Evolutionary conservation across 108 stramenopile species (phyloP).

Genomic region (Fragilaria radians): DNA sequence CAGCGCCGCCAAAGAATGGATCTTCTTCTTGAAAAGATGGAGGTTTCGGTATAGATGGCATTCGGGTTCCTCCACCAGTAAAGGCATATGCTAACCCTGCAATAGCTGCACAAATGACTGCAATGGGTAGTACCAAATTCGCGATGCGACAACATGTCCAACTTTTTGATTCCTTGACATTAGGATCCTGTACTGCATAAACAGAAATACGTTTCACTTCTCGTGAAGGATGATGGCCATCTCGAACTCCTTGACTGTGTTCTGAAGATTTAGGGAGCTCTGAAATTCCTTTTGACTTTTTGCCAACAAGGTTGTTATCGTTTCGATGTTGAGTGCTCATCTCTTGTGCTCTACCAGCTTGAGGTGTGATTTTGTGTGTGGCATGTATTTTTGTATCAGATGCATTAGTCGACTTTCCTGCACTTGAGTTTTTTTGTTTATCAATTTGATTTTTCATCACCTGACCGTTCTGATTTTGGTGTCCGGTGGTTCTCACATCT

Average conservation of each 20-base stretch:
- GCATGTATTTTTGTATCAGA: neutral
- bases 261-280: neutral
- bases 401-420: neutral
- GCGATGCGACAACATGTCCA: neutral
- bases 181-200: neutral
- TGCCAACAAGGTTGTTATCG: neutral
- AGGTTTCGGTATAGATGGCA: slow-evolving; percentile 38
- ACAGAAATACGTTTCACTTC: neutral
- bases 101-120: slow-evolving; percentile 12
- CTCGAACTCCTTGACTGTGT: neutral
- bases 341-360: neutral
- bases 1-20: slow-evolving; percentile 32
- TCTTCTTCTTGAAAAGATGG: slow-evolving; percentile 39
- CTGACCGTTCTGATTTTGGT: neutral
- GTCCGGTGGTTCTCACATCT: neutral
- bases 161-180: neutral
- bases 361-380: too few relatives aligned
- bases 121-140: slow-evolving; percentile 18
- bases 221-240: neutral
- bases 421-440: neutral
- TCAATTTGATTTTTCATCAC: neutral
- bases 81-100: slow-evolving; percentile 16
- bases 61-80: slow-evolving; percentile 6
- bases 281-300: neutral
- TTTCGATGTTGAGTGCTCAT: neutral